Evolutionary conservation across 768 basidiomycete species (phyloP), one percentile per base, ranked within the genome.

Genomic region (Calvatia gigantea): DNA sequence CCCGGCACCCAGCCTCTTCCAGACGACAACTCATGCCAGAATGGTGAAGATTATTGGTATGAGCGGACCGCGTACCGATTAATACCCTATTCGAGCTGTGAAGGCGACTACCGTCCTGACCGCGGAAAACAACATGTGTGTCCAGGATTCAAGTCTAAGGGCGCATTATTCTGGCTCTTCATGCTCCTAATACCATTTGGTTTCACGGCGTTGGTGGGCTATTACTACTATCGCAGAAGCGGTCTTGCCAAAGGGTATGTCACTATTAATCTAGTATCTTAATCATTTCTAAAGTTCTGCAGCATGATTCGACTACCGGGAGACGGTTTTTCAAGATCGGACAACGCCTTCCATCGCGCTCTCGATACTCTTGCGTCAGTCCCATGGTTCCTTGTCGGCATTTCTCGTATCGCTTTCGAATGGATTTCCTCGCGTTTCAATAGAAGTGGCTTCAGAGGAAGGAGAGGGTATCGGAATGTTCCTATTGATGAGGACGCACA

Each of bases 61-160:
- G 94, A 93, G 50, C 85, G 94, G 25, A 98, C 96, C 0, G 74
- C 86, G 4, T 96, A 96, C 66, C 89, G 94, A 48, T 87, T 91
- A 70, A 91, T 98, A 45, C 89, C 89, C 0, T 89, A 89, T 68
- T 96, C 95, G 32, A 82, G 77, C 19, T 99, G 97, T 67, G 82
- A 85, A 51, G 94, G 84, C 4, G 96, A 95, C 3, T 60, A 71
- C 1, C 80, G 89, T n/a, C 84, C 80, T 11, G 93, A 99, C 67
- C 84, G 76, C 35, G 97, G 97, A 4, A 63, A 65, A 6, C 60
- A 60, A 5, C 96, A 99, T 67, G 66, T 69, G 9, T 99, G 97
- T 69, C 94, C 94, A 0, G 94, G 94, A 0, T 73, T 95, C 58
- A 75, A 73, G 19, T 85, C 83, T 2, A 87, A 89, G 64, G 77